Conservation (phyloP, 202 grass and related monocot species). For the Elaeis oleifera region DNA sequence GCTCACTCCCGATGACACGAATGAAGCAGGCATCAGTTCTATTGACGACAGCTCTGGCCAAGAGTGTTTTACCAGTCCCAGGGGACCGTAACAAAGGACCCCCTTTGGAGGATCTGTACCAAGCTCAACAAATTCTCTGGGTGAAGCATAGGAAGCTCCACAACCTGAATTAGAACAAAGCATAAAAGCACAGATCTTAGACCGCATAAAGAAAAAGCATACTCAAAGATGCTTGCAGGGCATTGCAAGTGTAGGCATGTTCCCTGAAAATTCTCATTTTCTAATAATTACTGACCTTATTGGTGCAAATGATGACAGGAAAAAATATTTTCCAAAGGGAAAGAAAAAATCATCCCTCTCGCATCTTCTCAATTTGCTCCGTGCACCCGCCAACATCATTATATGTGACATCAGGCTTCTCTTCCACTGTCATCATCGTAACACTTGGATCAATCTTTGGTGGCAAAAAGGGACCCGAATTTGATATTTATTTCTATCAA, state of each 20-base stretch:
- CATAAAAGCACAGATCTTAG: background rate
- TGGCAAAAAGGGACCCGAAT: constrained; percentile 84
- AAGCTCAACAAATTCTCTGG: constrained; percentile 94
- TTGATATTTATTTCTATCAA: constrained; percentile 92
- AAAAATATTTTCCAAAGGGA: no score
- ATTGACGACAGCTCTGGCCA: constrained; percentile 89
- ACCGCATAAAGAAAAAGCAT: no score
- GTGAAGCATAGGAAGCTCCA: constrained; percentile 98
- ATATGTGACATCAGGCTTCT: constrained; percentile 94
- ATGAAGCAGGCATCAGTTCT: constrained; percentile 91
- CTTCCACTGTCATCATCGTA: constrained; percentile 96
- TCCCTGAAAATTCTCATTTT: no score
- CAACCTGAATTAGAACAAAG: constrained; percentile 39
- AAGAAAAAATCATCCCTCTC: constrained; percentile 34
- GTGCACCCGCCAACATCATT: constrained; percentile 94
- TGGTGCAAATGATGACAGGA: no score
- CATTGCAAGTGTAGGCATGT: no score
- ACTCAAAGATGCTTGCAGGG: no score
- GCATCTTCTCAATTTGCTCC: constrained; percentile 95
- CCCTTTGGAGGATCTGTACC: constrained; percentile 90
- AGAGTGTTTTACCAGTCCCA: constrained; percentile 89
- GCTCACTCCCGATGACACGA: constrained; percentile 87
- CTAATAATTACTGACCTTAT: no score
- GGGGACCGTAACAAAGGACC: constrained; percentile 90
- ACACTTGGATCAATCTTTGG: constrained; percentile 94